A percentile compares a stretch with the other conserved stretches of the same genome.
phyloP scores from a whole-genome alignment of 2,329 filamentous ascomycete species.

The Paramyrothecium sp. region DNA sequence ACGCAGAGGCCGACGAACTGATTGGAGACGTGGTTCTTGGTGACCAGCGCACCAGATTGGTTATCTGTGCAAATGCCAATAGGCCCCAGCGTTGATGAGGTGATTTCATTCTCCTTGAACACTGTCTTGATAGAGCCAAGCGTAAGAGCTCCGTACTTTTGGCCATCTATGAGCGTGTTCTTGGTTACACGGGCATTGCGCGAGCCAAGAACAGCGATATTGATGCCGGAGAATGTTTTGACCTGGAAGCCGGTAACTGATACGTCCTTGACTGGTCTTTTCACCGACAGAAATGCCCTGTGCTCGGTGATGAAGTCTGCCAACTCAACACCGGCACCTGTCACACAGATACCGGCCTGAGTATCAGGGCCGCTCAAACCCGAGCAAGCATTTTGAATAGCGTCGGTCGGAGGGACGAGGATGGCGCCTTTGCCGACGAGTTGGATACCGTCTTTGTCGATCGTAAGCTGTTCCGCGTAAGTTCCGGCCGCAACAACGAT shows the following conservation, averaged over 20 bases:
- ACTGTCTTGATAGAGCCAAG: slow-evolving; percentile 28
- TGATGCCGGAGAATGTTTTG: slow-evolving; percentile 28
- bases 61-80: slow-evolving; percentile 36
- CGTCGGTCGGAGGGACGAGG: slow-evolving; percentile 18
- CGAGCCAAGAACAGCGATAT: slow-evolving; percentile 32
- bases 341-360: slow-evolving; percentile 31
- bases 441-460: slow-evolving; percentile 29
- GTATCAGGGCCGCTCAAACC: slow-evolving; percentile 22
- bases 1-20: slow-evolving; percentile 31
- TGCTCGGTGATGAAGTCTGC: slow-evolving; percentile 25
- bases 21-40: slow-evolving; percentile 26
- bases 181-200: slow-evolving; percentile 20
- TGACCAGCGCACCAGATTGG: slow-evolving; percentile 20
- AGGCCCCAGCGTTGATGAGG: slow-evolving; percentile 11
- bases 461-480: slow-evolving; percentile 32
- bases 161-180: slow-evolving; percentile 25
- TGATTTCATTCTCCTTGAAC: slow-evolving; percentile 24
- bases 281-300: slow-evolving; percentile 22
- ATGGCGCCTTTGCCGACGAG: slow-evolving; percentile 23
- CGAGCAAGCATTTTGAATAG: slow-evolving; percentile 25
- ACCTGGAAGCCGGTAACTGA: slow-evolving; percentile 30
- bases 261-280: slow-evolving; percentile 23
- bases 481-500: slow-evolving; percentile 30
- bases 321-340: slow-evolving; percentile 23
- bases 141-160: slow-evolving; percentile 31